Evolutionary conservation across 495 filamentous ascomycete species (phyloP).

Genomic region (Tuber calosporum): DNA sequence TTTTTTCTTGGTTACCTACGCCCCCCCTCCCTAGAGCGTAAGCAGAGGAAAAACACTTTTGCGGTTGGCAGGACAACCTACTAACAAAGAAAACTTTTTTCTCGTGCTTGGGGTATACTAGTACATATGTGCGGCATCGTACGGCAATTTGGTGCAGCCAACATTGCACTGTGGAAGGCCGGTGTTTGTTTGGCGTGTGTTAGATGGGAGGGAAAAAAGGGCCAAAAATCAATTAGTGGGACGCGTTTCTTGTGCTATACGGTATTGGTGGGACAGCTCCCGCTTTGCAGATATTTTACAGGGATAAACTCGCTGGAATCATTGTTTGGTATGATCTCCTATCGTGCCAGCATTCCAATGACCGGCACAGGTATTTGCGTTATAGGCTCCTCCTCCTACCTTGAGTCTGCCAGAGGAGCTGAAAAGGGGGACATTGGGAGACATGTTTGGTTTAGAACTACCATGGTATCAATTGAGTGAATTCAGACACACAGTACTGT

Average conservation of each 20-base stretch:
- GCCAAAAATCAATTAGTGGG: neutral
- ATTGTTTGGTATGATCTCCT: neutral
- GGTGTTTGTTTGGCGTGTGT: neutral
- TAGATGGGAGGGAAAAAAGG: neutral
- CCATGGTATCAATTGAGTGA: neutral
- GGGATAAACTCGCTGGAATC: neutral
- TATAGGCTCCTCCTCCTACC: neutral
- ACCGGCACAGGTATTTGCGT: neutral
- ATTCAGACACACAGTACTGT: neutral
- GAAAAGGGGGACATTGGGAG: neutral
- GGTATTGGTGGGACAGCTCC: neutral
- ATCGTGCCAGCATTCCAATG: neutral
- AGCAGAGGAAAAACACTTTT: conserved; percentile 4
- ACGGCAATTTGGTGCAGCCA: conserved; percentile 2
- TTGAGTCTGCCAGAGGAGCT: neutral
- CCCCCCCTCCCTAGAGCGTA: neutral
- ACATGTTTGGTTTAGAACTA: neutral
- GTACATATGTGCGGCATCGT: no score
- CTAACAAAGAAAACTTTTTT: conserved; percentile 4
- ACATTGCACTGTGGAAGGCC: neutral
- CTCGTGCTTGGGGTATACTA: neutral
- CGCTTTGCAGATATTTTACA: neutral
- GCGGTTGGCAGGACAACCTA: conserved; percentile 1
- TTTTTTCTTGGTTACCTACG: neutral
- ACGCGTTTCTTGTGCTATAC: neutral